Base-by-base conservation (phyloP, 352 stramenopile genomes). In the Globisporangium paddicum region DNA sequence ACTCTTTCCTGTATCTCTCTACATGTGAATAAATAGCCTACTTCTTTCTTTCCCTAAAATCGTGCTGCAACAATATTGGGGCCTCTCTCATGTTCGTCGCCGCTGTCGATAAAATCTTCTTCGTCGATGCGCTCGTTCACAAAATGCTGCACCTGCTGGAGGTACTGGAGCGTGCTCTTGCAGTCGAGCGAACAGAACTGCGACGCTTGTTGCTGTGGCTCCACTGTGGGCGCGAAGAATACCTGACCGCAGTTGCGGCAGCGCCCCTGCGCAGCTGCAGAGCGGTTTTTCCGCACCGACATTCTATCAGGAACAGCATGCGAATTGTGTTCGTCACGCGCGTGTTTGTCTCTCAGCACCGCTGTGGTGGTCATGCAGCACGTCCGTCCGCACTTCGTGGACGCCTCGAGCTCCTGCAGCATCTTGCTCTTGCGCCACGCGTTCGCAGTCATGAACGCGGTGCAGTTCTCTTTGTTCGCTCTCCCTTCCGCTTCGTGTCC, bases 141-240 rank as follows among this genome's bases (percentile, higher is more conserved):
- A 10, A 66, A 28, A 28, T 71, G 46, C 49, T 89, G 79, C 26
- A 90, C 55, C 5, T 67, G 38, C 9, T 53, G 51, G 7, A 69
- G 68, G 60, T 86, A 90, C 53, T 85, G 67, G 49, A 72, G 82
- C 19, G 72, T 76, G 64, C 68, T 88, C 58, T 77, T 68, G 63
- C 80, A 90, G 69, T 90, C 80, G 34, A 80, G 74, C 44, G 72
- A 75, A 55, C 80, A 90, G 61, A 81, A 90, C 8, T 52, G 53
- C 14, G 50, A 58, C 21, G 60, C 5, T 35, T 6, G n/a, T 25
- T 54, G 50, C 30, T 57, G 50, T 3, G 71, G 60, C 26, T 66
- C 50, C 0, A 59, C 64, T 37, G 28, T 41, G 58, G 76, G 50
- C 30, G 55, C 50, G 60, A 86, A 85, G 55, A 83, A 87, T 5